Evolutionary conservation across 164 flowering plant species (phyloP), one percentile per base, ranked within the genome.

Genomic region (Magnolia sinica): DNA sequence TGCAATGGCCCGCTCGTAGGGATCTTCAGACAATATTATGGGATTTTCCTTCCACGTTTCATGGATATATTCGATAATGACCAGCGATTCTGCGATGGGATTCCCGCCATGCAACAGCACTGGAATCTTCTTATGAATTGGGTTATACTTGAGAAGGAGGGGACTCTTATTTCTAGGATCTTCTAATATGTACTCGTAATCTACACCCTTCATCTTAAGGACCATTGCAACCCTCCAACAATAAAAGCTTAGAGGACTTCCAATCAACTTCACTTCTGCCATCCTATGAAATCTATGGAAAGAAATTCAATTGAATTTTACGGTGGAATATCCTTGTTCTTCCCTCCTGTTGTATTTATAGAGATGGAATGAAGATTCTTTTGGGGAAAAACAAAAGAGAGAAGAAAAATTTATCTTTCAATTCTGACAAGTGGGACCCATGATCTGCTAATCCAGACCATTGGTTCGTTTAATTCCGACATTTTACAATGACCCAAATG

Each of bases 11-110:
- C 49, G 31, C 22, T 75, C 50, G 16, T 66, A 68, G 24, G 77
- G 77, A 67, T 75, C 77, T 68, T 68, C 37, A 9, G 76, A 71
- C 59, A 74, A 20, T 11, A 74, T 16, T 11, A 74, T 16, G 49
- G 64, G 77, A 18, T 20, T 75, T 6, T 52, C 72, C 22, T 13
- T 50, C 72, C 77, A 74, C 18, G 18, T 20, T 10, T 74, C 76
- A 20, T 75, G 66, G 66, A 75, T 75, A 72, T 75, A 67, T 52
- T 75, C 77, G 5, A 75, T 45, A 1, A 55, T 55, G 18, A 55
- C 61, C 18, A 55, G 61, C 13, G 69, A 66, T 19, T 66, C 69
- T 9, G 31, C 69, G 4, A 66, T 10, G 10, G 69, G 69, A 9
- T 66, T 66, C 10, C 11, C 24, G 23, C 69, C 69, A 20, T 66